Evolutionary conservation across 257 asterid genomes (phyloP).

Genomic region (Handroanthus guayacan): DNA sequence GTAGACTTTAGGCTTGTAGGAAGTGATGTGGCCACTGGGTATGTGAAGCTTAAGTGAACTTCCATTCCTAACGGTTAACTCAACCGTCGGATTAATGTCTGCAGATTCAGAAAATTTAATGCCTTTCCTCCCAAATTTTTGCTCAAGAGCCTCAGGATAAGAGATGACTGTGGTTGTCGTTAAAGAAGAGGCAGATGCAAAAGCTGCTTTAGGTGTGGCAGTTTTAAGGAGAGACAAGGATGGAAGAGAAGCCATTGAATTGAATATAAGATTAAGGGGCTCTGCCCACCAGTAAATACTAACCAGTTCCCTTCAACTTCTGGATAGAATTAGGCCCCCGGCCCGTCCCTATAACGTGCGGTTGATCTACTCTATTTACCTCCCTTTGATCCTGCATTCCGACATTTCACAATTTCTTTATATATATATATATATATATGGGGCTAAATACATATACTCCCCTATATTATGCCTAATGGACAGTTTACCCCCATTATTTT

Average conservation of each 20-base stretch:
- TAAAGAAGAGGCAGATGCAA: constrained; percentile 48
- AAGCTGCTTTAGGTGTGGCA: constrained; percentile 42
- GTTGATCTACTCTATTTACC: too few relatives aligned
- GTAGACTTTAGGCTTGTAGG: constrained; percentile 81
- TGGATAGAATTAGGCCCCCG: too few relatives aligned
- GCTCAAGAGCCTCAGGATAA: constrained; percentile 54
- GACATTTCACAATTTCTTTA: too few relatives aligned
- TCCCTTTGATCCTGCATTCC: too few relatives aligned
- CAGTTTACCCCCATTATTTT: too few relatives aligned
- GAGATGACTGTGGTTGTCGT: constrained; percentile 33
- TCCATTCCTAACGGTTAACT: constrained; percentile 77
- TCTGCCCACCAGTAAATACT: not conserved
- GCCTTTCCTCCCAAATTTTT: constrained; percentile 75
- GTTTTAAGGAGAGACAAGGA: constrained; percentile 61
- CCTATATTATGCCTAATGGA: too few relatives aligned
- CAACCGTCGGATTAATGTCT: constrained; percentile 51
- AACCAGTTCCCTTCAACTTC: too few relatives aligned
- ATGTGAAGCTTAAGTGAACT: constrained; percentile 74
- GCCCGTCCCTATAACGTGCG: too few relatives aligned
- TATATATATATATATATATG: too few relatives aligned
- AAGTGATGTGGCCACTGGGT: constrained; percentile 68
- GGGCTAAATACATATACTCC: too few relatives aligned
- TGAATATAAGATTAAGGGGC: not conserved
- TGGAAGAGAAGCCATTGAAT: constrained; percentile 57
- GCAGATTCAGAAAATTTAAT: constrained; percentile 55